Evolutionary conservation across 306 rosid genomes (phyloP), one percentile per base, ranked within the genome.

Genomic region (Vicia sativa): DNA sequence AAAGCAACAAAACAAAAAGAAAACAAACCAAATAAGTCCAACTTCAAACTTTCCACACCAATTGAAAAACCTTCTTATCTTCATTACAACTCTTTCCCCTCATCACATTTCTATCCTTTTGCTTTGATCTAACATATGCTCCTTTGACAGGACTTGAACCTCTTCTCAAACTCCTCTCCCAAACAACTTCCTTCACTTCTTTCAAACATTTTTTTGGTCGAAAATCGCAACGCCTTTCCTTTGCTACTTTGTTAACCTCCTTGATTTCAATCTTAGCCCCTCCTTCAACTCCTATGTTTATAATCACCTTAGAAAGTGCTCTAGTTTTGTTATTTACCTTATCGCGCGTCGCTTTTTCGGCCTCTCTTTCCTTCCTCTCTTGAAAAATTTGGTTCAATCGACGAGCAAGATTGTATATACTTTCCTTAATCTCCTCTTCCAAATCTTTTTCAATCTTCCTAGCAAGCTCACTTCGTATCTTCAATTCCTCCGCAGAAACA

Each of bases 381-480:
- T 80, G 87, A 71, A 87, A 73, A 65, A 89, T 74, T 42, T 78
- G 68, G 65, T 74, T 82, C 84, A 91, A 66, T 59, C 81, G 71
- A n/a, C 85, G 78, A n/a, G 95, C 93, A 12, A 83, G 90, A 7
- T 77, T 82, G 80, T 80, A 85, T 38, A 89, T 75, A 5, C 80
- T 71, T 9, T 77, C 90, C 62, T 89, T 89, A 35, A 89, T 82
- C 59, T 85, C 97, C 70, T 82, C 86, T 62, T 91, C 97, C 58
- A 89, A 71, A 34, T 74, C 90, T 48, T 72, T 85, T 59, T 88
- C 97, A 38, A 91, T 78, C 18, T 86, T 84, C 76, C 53, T 81
- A 55, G 78, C 91, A 9, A 88, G 81, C 79, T 85, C 93, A 7
- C 55, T 67, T 11, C 89, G 68, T 48, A 91, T 89, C 75, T 79